A percentile compares a stretch with the other conserved stretches of the same genome.
Conservation (phyloP, 805 yeast genomes). For the Yamadazyma scolyti region DNA sequence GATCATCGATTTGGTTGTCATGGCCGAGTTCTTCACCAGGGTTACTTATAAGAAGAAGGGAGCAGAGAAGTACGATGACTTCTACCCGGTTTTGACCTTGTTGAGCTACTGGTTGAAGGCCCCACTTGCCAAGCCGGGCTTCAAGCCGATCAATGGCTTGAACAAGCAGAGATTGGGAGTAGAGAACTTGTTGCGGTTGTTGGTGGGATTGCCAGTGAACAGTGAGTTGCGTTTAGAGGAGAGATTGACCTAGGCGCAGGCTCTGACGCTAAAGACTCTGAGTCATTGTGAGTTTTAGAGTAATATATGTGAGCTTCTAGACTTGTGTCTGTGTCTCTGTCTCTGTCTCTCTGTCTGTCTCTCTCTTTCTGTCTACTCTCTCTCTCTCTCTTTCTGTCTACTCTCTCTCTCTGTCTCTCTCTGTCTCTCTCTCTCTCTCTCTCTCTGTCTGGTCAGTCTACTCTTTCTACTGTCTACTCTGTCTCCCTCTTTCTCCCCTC, state of each 20-base stretch:
- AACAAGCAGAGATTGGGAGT: slow-evolving; percentile 92
- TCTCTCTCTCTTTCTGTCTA: too few relatives aligned
- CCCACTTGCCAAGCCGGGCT: slow-evolving; percentile 89
- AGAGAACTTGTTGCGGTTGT: slow-evolving; percentile 84
- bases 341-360: neutral
- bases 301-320: neutral
- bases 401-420: too few relatives aligned
- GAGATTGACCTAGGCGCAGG: too few relatives aligned
- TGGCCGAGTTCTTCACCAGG: slow-evolving; percentile 87
- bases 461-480: too few relatives aligned
- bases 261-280: too few relatives aligned
- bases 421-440: too few relatives aligned
- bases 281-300: too few relatives aligned
- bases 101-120: slow-evolving; percentile 96
- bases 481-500: too few relatives aligned
- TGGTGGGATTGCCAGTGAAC: slow-evolving; percentile 85
- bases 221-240: slow-evolving; percentile 95
- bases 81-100: slow-evolving; percentile 84
- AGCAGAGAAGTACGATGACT: slow-evolving; percentile 50
- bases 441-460: too few relatives aligned
- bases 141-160: slow-evolving; percentile 85
- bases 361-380: neutral
- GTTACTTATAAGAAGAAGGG: slow-evolving; percentile 66
- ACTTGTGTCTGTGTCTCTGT: neutral
- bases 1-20: slow-evolving; percentile 85